phyloP scores from a whole-genome alignment of 371 early-diverging fungal genomes.

The Mucor saturninus region DNA sequence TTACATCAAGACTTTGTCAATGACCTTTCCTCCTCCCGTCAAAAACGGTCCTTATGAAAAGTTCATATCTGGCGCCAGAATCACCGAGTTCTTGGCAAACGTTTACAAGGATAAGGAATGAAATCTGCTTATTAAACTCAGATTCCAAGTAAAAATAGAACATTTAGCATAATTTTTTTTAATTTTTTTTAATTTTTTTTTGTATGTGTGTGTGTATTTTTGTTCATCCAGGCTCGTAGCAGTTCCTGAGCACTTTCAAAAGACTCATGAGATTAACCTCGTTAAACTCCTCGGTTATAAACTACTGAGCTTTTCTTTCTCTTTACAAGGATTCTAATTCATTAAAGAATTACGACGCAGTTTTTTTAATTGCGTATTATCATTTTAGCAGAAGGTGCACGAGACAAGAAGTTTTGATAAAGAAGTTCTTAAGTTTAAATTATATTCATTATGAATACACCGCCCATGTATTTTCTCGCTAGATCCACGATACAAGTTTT shows the following conservation, averaged over 20 bases:
- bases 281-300: too few relatives aligned
- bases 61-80: slow-evolving; percentile 4
- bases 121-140: too few relatives aligned
- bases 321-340: too few relatives aligned
- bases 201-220: too few relatives aligned
- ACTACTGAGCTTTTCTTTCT: too few relatives aligned
- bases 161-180: too few relatives aligned
- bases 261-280: too few relatives aligned
- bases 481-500: too few relatives aligned
- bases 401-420: slow-evolving; percentile 20
- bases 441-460: not conserved
- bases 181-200: too few relatives aligned
- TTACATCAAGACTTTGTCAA: not conserved
- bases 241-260: too few relatives aligned
- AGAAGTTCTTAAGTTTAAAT: slow-evolving; percentile 21
- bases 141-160: slow-evolving; percentile 17
- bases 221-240: too few relatives aligned
- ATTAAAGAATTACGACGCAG: slow-evolving; percentile 18
- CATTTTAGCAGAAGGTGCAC: slow-evolving; percentile 20
- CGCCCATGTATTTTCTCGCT: too few relatives aligned
- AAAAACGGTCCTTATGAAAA: slow-evolving; percentile 14
- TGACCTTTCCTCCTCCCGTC: not conserved
- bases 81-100: slow-evolving; percentile 2
- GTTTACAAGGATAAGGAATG: slow-evolving; percentile 1
- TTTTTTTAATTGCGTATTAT: slow-evolving; percentile 18